phyloP scores from a whole-genome alignment of 805 yeast species.

The Nakazawaea pomicola region DNA sequence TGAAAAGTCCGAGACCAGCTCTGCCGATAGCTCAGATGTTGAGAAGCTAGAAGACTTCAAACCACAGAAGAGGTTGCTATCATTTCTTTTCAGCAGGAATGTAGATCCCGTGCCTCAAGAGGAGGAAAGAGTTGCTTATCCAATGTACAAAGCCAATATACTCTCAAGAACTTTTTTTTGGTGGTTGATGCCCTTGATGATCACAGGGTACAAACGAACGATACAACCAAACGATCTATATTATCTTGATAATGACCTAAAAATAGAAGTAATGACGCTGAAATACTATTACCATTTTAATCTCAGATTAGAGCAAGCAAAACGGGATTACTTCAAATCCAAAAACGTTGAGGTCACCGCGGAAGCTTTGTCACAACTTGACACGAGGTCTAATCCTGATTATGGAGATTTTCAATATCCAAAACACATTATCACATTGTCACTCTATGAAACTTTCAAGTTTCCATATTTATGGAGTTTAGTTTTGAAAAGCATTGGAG shows the following conservation, averaged over 20 bases:
- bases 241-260: constrained; percentile 35
- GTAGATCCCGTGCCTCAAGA: constrained; percentile 46
- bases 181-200: constrained; percentile 65
- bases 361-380: constrained; percentile 17
- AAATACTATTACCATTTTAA: constrained; percentile 31
- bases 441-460: constrained; percentile 46
- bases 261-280: constrained; percentile 35
- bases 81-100: constrained; percentile 42
- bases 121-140: constrained; percentile 47
- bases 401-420: constrained; percentile 23
- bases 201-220: constrained; percentile 68
- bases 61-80: constrained; percentile 44
- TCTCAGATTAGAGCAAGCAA: constrained; percentile 25
- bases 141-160: constrained; percentile 37
- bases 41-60: not conserved
- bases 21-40: not conserved
- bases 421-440: constrained; percentile 21
- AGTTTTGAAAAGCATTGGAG: constrained; percentile 37
- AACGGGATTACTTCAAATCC: constrained; percentile 20
- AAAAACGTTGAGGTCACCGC: constrained; percentile 21
- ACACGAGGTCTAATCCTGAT: constrained; percentile 18
- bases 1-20: not conserved
- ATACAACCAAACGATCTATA: constrained; percentile 60
- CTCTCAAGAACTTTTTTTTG: constrained; percentile 49
- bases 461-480: constrained; percentile 37